These are phyloP conservation scores for Syzygium aromaticum DNA, from an alignment of 345 rosid species.

Conservation along the genomic window DNA sequence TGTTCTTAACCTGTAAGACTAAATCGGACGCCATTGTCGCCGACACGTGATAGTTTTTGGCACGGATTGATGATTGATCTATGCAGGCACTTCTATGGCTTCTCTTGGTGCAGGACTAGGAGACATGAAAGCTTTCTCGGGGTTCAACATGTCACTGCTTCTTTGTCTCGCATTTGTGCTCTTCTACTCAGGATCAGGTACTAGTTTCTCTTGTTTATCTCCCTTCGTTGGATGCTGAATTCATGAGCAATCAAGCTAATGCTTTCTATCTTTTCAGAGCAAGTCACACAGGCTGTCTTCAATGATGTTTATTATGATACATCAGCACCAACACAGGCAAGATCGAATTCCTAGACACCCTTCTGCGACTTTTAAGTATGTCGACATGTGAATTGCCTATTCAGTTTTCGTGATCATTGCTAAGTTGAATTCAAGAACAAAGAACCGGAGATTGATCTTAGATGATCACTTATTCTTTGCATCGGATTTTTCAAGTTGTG, in stretches of 20 bases:
- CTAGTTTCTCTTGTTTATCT: neutral
- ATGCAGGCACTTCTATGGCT: neutral
- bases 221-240: neutral
- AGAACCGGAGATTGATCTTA: neutral
- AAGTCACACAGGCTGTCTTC: neutral
- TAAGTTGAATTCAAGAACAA: neutral
- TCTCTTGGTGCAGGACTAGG: neutral
- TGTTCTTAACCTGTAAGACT: neutral
- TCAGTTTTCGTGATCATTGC: neutral
- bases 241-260: neutral
- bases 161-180: neutral
- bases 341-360: neutral
- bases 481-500: neutral
- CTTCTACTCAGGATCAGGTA: neutral
- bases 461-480: neutral
- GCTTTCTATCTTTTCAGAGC: neutral
- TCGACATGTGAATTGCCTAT: neutral
- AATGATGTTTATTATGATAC: neutral
- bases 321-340: conserved; percentile 6
- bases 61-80: neutral
- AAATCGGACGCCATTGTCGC: neutral
- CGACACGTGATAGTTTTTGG: neutral
- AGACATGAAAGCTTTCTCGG: neutral
- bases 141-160: neutral
- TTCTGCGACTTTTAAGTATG: neutral